Conservation (phyloP, 176 grass and related monocot genomes). For the Bromus sterilis region DNA sequence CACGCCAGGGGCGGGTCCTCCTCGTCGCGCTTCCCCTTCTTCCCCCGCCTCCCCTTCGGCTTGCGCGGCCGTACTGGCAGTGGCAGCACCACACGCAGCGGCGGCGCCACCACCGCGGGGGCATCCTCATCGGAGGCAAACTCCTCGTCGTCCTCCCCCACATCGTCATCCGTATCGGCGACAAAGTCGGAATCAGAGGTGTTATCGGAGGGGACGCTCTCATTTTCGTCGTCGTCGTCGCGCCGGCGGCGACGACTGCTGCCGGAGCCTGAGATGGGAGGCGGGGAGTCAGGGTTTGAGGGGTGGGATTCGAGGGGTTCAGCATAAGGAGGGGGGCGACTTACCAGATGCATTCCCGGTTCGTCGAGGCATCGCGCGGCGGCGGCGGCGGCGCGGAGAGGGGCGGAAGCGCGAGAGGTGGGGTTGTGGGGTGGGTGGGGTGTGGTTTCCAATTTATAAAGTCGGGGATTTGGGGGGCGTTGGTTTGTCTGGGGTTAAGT, state of each 20-base stretch:
- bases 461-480: not conserved
- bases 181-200: slow-evolving; percentile 41
- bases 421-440: not conserved
- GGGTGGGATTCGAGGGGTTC: not conserved
- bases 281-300: not conserved
- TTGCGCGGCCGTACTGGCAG: not conserved
- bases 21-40: not conserved
- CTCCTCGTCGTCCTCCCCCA: slow-evolving; percentile 11
- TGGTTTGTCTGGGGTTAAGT: not conserved
- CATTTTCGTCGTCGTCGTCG: not conserved
- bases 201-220: slow-evolving; percentile 6
- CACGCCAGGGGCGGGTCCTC: slow-evolving; percentile 29
- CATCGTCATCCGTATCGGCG: not conserved
- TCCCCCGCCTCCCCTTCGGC: not conserved
- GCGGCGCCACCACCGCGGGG: not conserved
- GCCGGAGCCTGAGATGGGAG: slow-evolving; percentile 16
- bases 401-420: not conserved
- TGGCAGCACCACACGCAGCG: not conserved
- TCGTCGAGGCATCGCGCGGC: slow-evolving; percentile 18
- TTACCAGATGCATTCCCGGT: slow-evolving; percentile 1
- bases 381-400: slow-evolving; percentile 4
- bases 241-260: slow-evolving; percentile 20
- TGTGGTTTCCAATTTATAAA: not conserved
- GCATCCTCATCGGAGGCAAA: slow-evolving; percentile 19
- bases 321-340: not conserved